phyloP scores from a whole-genome alignment of 1,284 basidiomycete species.

The Schizophyllum commune region DNA sequence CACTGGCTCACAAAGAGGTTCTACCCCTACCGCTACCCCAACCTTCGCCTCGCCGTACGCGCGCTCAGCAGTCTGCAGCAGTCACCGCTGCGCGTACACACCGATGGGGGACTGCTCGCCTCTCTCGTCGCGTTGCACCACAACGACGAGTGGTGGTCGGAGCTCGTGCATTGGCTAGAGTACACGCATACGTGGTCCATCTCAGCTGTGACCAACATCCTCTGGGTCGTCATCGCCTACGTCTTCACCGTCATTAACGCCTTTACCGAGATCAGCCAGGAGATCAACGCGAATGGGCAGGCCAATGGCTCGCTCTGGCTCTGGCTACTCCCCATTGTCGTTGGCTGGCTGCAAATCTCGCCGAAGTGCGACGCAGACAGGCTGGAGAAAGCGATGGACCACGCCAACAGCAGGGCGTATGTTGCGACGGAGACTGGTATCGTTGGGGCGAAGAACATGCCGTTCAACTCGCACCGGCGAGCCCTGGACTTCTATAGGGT shows the following conservation, averaged over 20 bases:
- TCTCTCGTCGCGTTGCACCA: slow-evolving; percentile 27
- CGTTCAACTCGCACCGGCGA: not conserved
- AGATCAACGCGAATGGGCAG: slow-evolving; percentile 11
- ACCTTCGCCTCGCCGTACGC: slow-evolving; percentile 19
- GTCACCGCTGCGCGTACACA: slow-evolving; percentile 21
- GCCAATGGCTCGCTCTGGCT: slow-evolving; percentile 12
- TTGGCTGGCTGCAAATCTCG: slow-evolving; percentile 12
- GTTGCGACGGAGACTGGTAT: slow-evolving; percentile 9
- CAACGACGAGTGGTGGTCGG: slow-evolving; percentile 18
- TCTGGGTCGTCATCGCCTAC: slow-evolving; percentile 12
- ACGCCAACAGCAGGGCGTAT: slow-evolving; percentile 9
- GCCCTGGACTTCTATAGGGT: slow-evolving; percentile 4
- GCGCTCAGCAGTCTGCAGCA: slow-evolving; percentile 29
- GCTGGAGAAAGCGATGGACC: slow-evolving; percentile 8
- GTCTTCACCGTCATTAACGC: slow-evolving; percentile 12
- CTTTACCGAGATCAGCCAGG: slow-evolving; percentile 9
- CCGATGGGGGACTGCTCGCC: slow-evolving; percentile 19
- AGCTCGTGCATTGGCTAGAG: slow-evolving; percentile 7
- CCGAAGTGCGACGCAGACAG: slow-evolving; percentile 11
- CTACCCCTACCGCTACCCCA: slow-evolving; percentile 20
- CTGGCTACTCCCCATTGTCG: slow-evolving; percentile 12
- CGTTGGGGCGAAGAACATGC: slow-evolving; percentile 7
- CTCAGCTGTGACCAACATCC: slow-evolving; percentile 11
- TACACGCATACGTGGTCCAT: slow-evolving; percentile 13
- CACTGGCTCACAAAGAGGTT: slow-evolving; percentile 27